Evolutionary conservation across 208 protist species (phyloP), one percentile per base, ranked within the genome.

Genomic region (Dictyostelium gargantuum): DNA sequence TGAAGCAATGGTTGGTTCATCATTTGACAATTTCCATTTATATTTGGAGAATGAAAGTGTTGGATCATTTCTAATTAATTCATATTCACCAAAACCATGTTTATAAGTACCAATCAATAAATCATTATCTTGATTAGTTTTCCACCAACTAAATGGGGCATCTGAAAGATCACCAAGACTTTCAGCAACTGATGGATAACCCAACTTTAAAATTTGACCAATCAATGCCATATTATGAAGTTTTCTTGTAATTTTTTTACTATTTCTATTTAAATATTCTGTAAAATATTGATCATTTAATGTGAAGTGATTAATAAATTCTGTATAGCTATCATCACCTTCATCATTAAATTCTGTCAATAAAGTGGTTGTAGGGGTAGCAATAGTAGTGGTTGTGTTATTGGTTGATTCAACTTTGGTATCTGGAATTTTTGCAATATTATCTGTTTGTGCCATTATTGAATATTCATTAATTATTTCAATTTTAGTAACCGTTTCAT

Each of bases 31-130:
- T 32, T 46, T 63, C 26, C 70, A 84, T 17, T 70, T 85, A 52
- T 58, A 70, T 50, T 77, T 75, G n/a, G 52, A 56, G 32, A 81
- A 93, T 6, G 32, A 84, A 2, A 93, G n/a, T 4, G 40, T 32
- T 40, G 13, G 38, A 70, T 93, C 91, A 11, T 70, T 50, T 58
- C 91, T 82, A 23, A 93, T 93, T 11, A 29, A 6, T 40, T 93
- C 91, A 29, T 93, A 93, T 50, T 74, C 73, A 54, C 82, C 82
- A 52, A 91, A 74, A 56, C 91, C 91, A 50, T 75, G n/a, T n/a
- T 56, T 54, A 58, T 85, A 80, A 29, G 52, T 80, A 35, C 81
- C 91, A 38, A 93, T 32, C 11, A 93, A 54, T 13, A 93, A 23
- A 75, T 91, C 81, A 50, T 75, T 72, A 46, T 93, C 91, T 54